Conservation (phyloP, 1,284 basidiomycete species). For the Ganoderma meredithae region DNA sequence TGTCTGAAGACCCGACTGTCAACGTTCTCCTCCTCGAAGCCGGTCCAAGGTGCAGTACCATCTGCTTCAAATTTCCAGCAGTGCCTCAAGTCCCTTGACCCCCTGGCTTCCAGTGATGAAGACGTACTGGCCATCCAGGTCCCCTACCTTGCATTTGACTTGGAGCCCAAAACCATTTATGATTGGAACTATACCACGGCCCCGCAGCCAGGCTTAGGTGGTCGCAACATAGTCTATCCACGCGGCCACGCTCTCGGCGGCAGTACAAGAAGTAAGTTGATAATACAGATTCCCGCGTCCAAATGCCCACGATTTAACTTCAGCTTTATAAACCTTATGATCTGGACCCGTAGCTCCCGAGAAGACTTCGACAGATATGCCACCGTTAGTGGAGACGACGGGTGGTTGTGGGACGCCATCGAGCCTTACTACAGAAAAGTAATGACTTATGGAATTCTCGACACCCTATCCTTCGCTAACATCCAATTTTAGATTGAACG, state of each 20-base stretch:
- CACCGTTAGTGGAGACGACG: conserved; percentile 44
- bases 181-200: conserved; percentile 49
- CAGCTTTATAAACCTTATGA: conserved; percentile 45
- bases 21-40: conserved; percentile 37
- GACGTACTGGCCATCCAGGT: conserved; percentile 32
- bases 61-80: neutral
- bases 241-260: conserved; percentile 49
- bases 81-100: neutral
- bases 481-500: conserved; percentile 19
- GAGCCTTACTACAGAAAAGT: conserved; percentile 44
- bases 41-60: conserved; percentile 23
- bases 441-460: neutral
- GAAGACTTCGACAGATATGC: conserved; percentile 52
- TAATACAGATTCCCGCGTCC: no score
- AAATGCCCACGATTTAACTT: neutral
- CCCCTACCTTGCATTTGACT: conserved; percentile 34
- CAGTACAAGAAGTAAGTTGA: conserved; percentile 43
- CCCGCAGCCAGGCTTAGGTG: conserved; percentile 42
- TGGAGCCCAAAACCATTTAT: conserved; percentile 31
- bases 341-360: conserved; percentile 49
- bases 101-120: conserved; percentile 34
- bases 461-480: neutral
- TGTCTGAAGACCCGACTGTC: conserved; percentile 27
- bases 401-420: conserved; percentile 52
- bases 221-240: conserved; percentile 40